A percentile compares a stretch with the other conserved stretches of the same genome.
These are phyloP conservation scores for Dendrostoma leiphaemia DNA, from an alignment of 2,329 filamentous ascomycete species.

Conservation along the genomic window DNA sequence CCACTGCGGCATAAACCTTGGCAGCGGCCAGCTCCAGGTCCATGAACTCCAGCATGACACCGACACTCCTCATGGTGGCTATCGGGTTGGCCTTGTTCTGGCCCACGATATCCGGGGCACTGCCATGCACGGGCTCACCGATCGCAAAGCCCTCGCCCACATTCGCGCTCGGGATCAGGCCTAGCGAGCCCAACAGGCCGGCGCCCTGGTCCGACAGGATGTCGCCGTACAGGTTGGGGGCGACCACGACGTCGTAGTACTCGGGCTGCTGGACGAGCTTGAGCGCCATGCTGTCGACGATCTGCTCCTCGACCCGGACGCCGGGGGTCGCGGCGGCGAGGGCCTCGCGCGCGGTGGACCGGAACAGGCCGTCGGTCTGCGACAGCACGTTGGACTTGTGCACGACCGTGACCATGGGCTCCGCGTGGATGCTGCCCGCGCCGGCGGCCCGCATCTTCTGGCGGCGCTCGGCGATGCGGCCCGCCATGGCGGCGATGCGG, in stretches of 20 bases:
- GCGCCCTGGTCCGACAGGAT: slow-evolving; percentile 94
- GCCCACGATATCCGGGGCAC: slow-evolving; percentile 93
- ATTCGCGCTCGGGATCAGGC: slow-evolving; percentile 91
- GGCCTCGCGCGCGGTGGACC: slow-evolving; percentile 71
- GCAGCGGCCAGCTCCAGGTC: slow-evolving; percentile 83
- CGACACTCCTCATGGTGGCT: slow-evolving; percentile 86
- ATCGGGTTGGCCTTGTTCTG: slow-evolving; percentile 93
- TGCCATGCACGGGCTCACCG: slow-evolving; percentile 96
- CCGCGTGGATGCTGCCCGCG: slow-evolving; percentile 60
- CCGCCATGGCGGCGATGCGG: slow-evolving; percentile 89
- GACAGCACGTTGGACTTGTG: slow-evolving; percentile 98
- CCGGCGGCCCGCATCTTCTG: slow-evolving; percentile 71
- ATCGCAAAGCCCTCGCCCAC: slow-evolving; percentile 94
- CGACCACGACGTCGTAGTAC: slow-evolving; percentile 96
- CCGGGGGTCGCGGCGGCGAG: slow-evolving; percentile 57
- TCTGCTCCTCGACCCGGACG: slow-evolving; percentile 87
- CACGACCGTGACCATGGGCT: slow-evolving; percentile 86
- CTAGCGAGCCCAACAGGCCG: slow-evolving; percentile 86
- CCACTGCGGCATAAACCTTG: slow-evolving; percentile 87
- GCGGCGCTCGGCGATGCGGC: slow-evolving; percentile 86
- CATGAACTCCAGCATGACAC: slow-evolving; percentile 95
- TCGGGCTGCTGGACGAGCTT: slow-evolving; percentile 96
- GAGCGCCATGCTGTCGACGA: slow-evolving; percentile 99
- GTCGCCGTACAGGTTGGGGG: slow-evolving; percentile 96
- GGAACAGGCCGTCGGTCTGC: slow-evolving; percentile 95